Percentiles rank a stretch among this genome's conserved stretches.
These are phyloP conservation scores for Penicillium expansum DNA, from an alignment of 2,329 filamentous ascomycete genomes.

Conservation along the genomic window DNA sequence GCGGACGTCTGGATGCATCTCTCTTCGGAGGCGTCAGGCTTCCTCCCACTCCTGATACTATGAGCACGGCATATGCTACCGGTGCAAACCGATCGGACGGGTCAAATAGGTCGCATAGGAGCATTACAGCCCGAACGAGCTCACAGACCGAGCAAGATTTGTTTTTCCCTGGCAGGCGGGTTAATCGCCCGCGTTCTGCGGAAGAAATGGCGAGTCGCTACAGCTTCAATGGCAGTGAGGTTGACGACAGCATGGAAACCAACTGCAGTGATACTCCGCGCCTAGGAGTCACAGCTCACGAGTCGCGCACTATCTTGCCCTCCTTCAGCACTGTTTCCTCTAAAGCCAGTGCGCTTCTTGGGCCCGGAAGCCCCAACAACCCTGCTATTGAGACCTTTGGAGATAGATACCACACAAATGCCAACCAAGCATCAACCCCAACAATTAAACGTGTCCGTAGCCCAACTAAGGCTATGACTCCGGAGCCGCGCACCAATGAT, in stretches of 20 bases:
- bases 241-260: constrained; percentile 32
- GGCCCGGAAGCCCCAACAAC: constrained; percentile 25
- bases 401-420: constrained; percentile 20
- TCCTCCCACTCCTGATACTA: constrained; percentile 45
- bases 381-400: constrained; percentile 21
- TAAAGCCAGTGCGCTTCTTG: constrained; percentile 26
- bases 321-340: constrained; percentile 30
- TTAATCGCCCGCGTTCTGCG: constrained; percentile 35
- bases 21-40: constrained; percentile 36
- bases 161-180: constrained; percentile 20
- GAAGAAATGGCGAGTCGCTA: constrained; percentile 33
- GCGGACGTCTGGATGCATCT: constrained; percentile 28
- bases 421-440: constrained; percentile 22
- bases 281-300: constrained; percentile 19
- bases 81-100: constrained; percentile 23
- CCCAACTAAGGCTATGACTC: constrained; percentile 17
- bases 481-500: constrained; percentile 10
- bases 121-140: constrained; percentile 32
- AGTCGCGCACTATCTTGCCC: constrained; percentile 34
- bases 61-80: constrained; percentile 40
- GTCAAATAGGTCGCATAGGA: constrained; percentile 34
- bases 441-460: constrained; percentile 26
- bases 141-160: constrained; percentile 18
- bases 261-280: constrained; percentile 34
- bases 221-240: constrained; percentile 31